Conservation (phyloP, 495 filamentous ascomycete species). For the Lasiosphaeris hirsuta region DNA sequence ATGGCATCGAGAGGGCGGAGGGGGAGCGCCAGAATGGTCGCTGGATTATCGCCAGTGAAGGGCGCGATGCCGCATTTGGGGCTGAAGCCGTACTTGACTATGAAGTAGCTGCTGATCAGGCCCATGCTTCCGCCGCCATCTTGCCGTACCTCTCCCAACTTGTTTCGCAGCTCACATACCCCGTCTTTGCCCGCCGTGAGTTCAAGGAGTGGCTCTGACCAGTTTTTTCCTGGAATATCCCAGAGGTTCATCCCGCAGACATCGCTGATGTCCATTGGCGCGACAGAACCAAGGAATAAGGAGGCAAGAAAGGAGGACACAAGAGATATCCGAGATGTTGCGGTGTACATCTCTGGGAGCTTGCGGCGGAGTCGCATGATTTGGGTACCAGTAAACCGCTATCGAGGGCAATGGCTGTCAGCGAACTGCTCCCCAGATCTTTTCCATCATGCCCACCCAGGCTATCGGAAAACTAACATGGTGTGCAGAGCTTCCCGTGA, state of each 20-base stretch:
- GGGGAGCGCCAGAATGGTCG: slow-evolving; percentile 88
- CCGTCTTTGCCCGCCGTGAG: slow-evolving; percentile 70
- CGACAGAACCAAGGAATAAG: slow-evolving; percentile 78
- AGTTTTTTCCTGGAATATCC: slow-evolving; percentile 74
- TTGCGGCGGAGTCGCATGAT: slow-evolving; percentile 82
- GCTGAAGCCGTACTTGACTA: slow-evolving; percentile 72
- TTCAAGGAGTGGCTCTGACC: slow-evolving; percentile 68
- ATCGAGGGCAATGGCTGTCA: slow-evolving; percentile 19
- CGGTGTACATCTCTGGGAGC: slow-evolving; percentile 73
- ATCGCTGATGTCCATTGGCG: slow-evolving; percentile 90
- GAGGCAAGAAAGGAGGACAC: slow-evolving; percentile 95
- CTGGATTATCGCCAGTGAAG: slow-evolving; percentile 94
- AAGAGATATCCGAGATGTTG: slow-evolving; percentile 81
- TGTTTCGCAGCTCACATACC: slow-evolving; percentile 63
- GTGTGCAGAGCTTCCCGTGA: slow-evolving; percentile 89
- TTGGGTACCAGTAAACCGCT: slow-evolving; percentile 98
- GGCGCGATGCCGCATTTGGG: slow-evolving; percentile 70
- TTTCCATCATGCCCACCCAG: not conserved
- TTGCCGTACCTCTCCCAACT: slow-evolving; percentile 74
- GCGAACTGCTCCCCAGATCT: not conserved
- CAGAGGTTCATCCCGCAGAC: slow-evolving; percentile 96
- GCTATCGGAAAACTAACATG: slow-evolving; percentile 57
- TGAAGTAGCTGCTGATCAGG: slow-evolving; percentile 69
- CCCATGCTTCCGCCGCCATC: slow-evolving; percentile 82
- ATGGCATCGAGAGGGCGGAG: slow-evolving; percentile 85